Conservation (phyloP, 495 filamentous ascomycete species). For the Mycothermus thermophilus region DNA sequence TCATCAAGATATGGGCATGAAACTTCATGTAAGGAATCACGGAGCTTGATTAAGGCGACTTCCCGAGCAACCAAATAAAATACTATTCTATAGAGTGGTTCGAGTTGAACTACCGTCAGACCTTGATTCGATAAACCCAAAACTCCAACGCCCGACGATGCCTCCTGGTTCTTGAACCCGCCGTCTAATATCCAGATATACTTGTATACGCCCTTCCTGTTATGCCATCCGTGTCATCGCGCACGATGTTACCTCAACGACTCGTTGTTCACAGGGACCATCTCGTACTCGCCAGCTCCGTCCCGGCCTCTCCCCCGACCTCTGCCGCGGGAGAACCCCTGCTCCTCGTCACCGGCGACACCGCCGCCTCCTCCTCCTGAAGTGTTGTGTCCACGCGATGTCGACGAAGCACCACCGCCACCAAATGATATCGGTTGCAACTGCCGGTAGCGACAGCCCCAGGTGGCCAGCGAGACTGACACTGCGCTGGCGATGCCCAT, state of each 20-base stretch:
- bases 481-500: constrained; percentile 53
- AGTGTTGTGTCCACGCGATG: constrained; percentile 1
- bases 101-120: no score
- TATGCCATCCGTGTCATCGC: no score
- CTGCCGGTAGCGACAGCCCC: constrained; percentile 83
- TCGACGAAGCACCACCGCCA: constrained; percentile 26
- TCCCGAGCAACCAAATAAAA: no score
- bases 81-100: no score
- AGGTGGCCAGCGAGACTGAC: constrained; percentile 66
- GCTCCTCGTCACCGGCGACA: constrained; percentile 10
- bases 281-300: constrained; percentile 9
- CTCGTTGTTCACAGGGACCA: constrained; percentile 1
- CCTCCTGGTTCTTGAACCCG: no score
- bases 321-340: constrained; percentile 6
- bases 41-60: no score
- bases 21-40: no score
- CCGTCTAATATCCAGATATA: no score
- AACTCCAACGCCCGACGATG: no score
- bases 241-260: no score
- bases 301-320: constrained; percentile 6
- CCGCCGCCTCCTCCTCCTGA: constrained; percentile 12
- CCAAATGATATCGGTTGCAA: constrained; percentile 81
- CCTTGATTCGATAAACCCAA: no score
- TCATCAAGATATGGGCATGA: no score
- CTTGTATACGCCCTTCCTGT: neutral